Base-by-base conservation (phyloP, 139 green algal species). In the Coccomyxa sp. region DNA sequence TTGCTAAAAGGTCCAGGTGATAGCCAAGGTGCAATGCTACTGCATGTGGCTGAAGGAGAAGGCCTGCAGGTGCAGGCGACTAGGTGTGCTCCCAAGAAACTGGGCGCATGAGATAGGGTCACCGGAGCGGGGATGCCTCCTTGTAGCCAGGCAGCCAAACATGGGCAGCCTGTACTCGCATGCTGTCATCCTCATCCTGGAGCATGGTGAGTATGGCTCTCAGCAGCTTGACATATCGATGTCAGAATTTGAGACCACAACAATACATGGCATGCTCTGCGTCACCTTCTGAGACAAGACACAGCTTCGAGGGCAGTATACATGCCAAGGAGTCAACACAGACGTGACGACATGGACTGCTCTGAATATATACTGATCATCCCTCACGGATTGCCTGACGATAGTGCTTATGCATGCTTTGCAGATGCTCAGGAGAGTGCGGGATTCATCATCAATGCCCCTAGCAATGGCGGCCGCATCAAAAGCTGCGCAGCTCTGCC, bases 91-190 rank as follows among this genome's bases (percentile, higher is more conserved):
- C 18, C 50, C 50, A 6, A 18, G 50, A 54, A 71, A 64, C 34
- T 88, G 83, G 83, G 82, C 82, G 9, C 83, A 88, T 55, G 54
- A 39, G 34, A 58, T 88, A 24, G 64, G 76, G n/a, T 41, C 75
- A 39, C 83, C 83, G 2, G 83, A 88, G 68, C 77, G 71, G 27
- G 83, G 83, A 37, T 86, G 81, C 68, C 74, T 88, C 72, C 77
- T 88, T 41, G 76, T 88, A 29, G 83, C 83, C 5, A 73, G 82
- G 7, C 55, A 38, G 18, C 35, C 44, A 5, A 68, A 79, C 27
- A 72, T 88, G 36, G 83, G 83, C 35, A 78, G 81, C 55, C 50
- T 64, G 50, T 87, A 87, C 31, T 69, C 68, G 14, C 55, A 77
- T 18, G 39, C 29, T 37, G 81, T 85, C 10, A 36, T 85, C 33